phyloP scores from a whole-genome alignment of 2,329 filamentous ascomycete species.

The Aspergillus viridinutans region DNA sequence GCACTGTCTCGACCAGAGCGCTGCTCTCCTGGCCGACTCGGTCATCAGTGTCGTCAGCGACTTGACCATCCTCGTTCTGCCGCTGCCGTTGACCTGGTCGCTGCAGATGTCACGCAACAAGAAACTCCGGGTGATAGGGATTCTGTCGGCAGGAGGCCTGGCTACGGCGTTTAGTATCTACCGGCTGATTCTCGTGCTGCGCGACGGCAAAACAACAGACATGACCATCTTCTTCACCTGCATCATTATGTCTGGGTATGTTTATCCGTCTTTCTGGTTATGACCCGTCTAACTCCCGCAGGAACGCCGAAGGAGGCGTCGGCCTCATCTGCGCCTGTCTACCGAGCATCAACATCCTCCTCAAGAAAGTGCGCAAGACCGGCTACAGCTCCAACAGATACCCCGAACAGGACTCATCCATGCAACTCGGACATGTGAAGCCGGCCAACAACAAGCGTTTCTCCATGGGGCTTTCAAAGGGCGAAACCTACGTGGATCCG shows the following conservation, averaged over 20 bases:
- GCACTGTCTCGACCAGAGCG: constrained; percentile 34
- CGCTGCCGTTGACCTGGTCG: constrained; percentile 37
- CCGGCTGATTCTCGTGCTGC: constrained; percentile 33
- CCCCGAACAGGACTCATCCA: constrained; percentile 22
- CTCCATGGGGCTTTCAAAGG: constrained; percentile 13
- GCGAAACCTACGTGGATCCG: constrained; percentile 12
- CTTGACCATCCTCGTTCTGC: constrained; percentile 33
- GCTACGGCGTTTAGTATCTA: constrained; percentile 38
- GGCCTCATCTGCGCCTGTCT: constrained; percentile 38
- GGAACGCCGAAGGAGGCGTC: constrained; percentile 36
- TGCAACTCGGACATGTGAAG: constrained; percentile 27
- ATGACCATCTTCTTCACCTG: constrained; percentile 33
- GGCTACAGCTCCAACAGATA: constrained; percentile 27
- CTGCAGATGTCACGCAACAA: constrained; percentile 34
- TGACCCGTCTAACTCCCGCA: constrained; percentile 8
- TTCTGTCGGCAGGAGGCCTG: constrained; percentile 36
- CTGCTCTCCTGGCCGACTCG: constrained; percentile 36
- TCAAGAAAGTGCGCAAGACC: constrained; percentile 21
- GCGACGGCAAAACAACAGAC: constrained; percentile 27
- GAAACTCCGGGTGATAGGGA: constrained; percentile 35
- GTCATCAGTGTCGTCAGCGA: constrained; percentile 38
- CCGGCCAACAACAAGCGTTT: constrained; percentile 6
- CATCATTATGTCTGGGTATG: constrained; percentile 38
- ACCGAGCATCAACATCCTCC: constrained; percentile 29
- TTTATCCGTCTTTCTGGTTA: not conserved